Percentiles rank a stretch among this genome's conserved stretches.
These are phyloP conservation scores for Pythium brachiatum DNA, from an alignment of 352 stramenopile species.

Conservation along the genomic window DNA sequence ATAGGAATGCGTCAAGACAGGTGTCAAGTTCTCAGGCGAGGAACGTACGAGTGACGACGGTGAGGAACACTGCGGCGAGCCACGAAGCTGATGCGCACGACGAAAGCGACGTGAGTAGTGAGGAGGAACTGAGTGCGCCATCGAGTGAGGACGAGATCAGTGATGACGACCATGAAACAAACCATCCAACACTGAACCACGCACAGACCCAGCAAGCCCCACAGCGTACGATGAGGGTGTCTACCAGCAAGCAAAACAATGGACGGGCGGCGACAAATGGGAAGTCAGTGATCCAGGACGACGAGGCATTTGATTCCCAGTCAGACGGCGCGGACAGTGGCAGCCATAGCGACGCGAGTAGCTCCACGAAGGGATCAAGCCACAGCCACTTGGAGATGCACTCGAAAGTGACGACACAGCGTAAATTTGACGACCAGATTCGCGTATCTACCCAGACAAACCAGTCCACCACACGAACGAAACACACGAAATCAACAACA, in stretches of 20 bases:
- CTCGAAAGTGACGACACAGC: neutral
- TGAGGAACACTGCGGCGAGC: neutral
- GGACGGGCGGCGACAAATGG: neutral
- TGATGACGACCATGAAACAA: neutral
- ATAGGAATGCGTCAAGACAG: neutral
- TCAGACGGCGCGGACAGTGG: neutral
- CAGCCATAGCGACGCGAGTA: slow-evolving; percentile 17
- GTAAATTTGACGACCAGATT: slow-evolving; percentile 25
- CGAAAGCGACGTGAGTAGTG: neutral
- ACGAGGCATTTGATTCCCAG: neutral
- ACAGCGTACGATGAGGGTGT: neutral
- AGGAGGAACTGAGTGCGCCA: slow-evolving; percentile 10
- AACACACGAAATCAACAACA: neutral
- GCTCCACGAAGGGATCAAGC: slow-evolving; percentile 14
- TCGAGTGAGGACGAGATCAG: slow-evolving; percentile 4
- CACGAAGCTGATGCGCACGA: neutral
- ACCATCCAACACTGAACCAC: neutral
- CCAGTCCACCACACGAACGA: neutral
- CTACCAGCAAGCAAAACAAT: neutral
- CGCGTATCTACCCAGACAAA: neutral
- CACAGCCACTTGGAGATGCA: slow-evolving; percentile 3
- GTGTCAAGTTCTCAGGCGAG: neutral
- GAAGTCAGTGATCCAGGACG: neutral
- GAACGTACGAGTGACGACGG: neutral
- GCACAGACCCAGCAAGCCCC: neutral